Evolutionary conservation across 2,329 filamentous ascomycete species (phyloP).

Genomic region (Triangularia setosa): DNA sequence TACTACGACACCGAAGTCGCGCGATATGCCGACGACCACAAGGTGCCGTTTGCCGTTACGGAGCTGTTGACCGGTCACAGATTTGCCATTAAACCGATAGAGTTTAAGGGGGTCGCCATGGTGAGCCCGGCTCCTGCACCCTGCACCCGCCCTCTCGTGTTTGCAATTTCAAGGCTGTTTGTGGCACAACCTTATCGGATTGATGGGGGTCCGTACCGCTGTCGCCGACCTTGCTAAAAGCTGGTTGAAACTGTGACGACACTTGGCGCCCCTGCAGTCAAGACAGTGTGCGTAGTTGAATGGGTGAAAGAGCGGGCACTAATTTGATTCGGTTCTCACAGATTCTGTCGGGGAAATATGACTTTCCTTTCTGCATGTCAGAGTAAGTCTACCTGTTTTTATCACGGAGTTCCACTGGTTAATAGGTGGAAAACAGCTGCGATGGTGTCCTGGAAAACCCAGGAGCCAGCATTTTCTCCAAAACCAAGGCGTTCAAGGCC

Average conservation of each 20-base stretch:
- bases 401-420: neutral
- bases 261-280: neutral
- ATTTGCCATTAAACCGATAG: neutral
- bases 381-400: conserved; percentile 16
- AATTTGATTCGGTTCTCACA: neutral
- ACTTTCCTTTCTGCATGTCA: conserved; percentile 23
- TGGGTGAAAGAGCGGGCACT: neutral
- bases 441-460: conserved; percentile 14
- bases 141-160: neutral
- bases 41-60: conserved; percentile 11
- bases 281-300: neutral
- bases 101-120: conserved; percentile 11
- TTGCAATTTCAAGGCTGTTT: neutral
- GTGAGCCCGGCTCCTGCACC: conserved; percentile 1
- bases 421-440: conserved; percentile 9
- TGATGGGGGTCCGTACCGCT: neutral
- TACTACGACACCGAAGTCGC: conserved; percentile 15
- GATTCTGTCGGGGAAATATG: conserved; percentile 25
- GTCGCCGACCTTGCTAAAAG: neutral
- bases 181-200: neutral
- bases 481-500: conserved; percentile 15
- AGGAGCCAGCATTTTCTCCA: conserved; percentile 5
- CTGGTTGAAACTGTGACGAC: neutral
- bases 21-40: conserved; percentile 10
- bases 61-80: conserved; percentile 9